A percentile compares a stretch with the other conserved stretches of the same genome.
These are phyloP conservation scores for Penicillium waksmanii DNA, from an alignment of 495 filamentous ascomycete genomes.

Conservation along the genomic window DNA sequence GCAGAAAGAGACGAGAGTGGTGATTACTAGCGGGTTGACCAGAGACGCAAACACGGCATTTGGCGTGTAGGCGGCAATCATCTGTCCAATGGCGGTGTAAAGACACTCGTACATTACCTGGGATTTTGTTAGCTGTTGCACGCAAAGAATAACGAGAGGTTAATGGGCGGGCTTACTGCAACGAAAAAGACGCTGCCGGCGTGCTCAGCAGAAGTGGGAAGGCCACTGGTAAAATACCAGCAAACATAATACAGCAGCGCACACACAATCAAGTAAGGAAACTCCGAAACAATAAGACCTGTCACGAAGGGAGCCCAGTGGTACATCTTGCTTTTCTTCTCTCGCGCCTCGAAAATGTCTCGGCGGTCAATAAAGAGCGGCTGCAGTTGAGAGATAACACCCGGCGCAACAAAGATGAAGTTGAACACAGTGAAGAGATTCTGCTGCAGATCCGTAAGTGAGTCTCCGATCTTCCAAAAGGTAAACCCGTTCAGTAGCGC, in stretches of 20 bases:
- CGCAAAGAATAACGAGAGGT: no score
- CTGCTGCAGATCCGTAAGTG: conserved; percentile 31
- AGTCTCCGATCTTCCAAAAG: conserved; percentile 40
- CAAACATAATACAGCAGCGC: conserved; percentile 53
- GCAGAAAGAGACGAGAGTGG: conserved; percentile 59
- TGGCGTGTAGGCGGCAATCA: conserved; percentile 61
- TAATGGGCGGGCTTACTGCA: not conserved
- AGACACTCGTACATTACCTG: conserved; percentile 48
- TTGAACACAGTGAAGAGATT: conserved; percentile 52
- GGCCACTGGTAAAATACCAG: conserved; percentile 53
- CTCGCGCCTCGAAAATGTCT: conserved; percentile 54
- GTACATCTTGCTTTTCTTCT: conserved; percentile 58
- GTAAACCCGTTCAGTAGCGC: conserved; percentile 46
- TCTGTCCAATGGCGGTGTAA: conserved; percentile 63
- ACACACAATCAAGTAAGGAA: conserved; percentile 55
- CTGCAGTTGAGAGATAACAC: conserved; percentile 55
- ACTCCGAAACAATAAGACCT: conserved; percentile 53
- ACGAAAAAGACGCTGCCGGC: conserved; percentile 59
- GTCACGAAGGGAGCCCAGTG: conserved; percentile 56
- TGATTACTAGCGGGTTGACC: conserved; percentile 58
- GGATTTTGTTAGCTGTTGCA: no score
- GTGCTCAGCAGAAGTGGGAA: conserved; percentile 41
- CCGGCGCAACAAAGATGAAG: conserved; percentile 53
- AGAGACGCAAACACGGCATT: conserved; percentile 58
- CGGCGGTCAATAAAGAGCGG: conserved; percentile 57